Base-by-base conservation (phyloP, 139 green algal species). In the Chlorella sp. region DNA sequence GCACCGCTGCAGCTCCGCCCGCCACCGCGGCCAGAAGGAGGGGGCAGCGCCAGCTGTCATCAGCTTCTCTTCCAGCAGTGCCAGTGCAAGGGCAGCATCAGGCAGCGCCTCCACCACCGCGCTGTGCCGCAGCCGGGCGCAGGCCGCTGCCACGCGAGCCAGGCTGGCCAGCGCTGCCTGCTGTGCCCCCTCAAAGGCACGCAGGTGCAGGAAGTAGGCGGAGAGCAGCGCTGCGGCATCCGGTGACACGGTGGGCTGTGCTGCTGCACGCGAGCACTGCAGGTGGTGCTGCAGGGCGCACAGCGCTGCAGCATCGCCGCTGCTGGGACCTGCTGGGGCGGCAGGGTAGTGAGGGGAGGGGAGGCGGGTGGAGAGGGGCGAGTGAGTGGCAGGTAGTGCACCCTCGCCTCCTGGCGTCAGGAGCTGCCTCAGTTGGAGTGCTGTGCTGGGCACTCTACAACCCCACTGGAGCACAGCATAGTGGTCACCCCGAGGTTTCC, bases 51-150 rank as follows among this genome's bases (percentile, higher is more conserved):
- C 79, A 14, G 77, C 71, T 9, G 60, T 37, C 82, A 69, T 12
- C 53, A 89, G 66, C 69, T 84, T 77, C 69, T 87, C 53, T 28
- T 93, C 90, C 15, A 89, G 32, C 18, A 88, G 79, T 5, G 82
- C 83, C 40, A 94, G 76, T 1, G 86, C 86, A 69, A 93, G 71
- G 3, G 85, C 84, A 1, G 90, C 91, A 90, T 93, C 86, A 1
- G 90, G 91, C 24, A 93, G 81, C 32, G 69, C 40, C 12, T 68
- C 53, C 7, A 86, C 81, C 36, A 79, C 48, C 3, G 85, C 15
- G 26, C 81, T 61, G 69, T 75, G 39, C 28, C 87, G 83, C 83
- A 94, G 86, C 3, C 89, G 88, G 16, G 91, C 89, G 34, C 11
- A 85, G 9, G 90, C 91, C 34, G 80, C 68, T 9, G 91, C 91